These are phyloP conservation scores for Wickerhamomyces chambardii DNA, from an alignment of 805 yeast genomes.

Conservation along the genomic window DNA sequence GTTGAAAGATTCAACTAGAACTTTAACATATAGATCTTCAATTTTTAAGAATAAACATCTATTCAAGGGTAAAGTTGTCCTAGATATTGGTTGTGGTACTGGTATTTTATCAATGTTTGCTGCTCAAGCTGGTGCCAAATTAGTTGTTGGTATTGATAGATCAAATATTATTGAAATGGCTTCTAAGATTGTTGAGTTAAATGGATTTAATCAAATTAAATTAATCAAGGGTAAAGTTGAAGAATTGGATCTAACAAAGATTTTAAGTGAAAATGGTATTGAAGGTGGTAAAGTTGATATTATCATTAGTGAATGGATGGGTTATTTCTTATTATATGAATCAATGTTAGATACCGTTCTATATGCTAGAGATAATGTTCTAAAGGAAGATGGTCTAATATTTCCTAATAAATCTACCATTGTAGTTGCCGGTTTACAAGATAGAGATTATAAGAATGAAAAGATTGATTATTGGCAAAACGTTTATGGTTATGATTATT, in stretches of 20 bases:
- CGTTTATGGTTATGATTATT: constrained; percentile 93
- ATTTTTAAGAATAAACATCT: constrained; percentile 82
- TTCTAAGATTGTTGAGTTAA: constrained; percentile 71
- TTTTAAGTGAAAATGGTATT: not conserved
- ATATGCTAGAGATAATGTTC: constrained; percentile 86
- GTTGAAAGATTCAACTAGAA: constrained; percentile 93
- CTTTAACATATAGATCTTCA: constrained; percentile 85
- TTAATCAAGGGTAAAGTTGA: constrained; percentile 88
- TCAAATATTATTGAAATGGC: constrained; percentile 96
- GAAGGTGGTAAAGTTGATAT: constrained; percentile 70
- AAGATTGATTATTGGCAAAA: constrained; percentile 93
- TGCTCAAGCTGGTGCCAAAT: constrained; percentile 97
- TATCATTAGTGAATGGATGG: constrained; percentile 99
- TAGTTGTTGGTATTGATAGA: constrained; percentile 96
- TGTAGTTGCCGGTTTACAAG: constrained; percentile 89
- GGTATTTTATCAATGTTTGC: constrained; percentile 98
- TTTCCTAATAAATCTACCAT: constrained; percentile 92
- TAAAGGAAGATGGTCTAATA: constrained; percentile 72
- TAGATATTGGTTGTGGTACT: constrained; percentile 99
- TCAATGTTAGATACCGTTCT: constrained; percentile 96
- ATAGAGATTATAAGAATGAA: constrained; percentile 84
- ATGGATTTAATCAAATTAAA: constrained; percentile 87
- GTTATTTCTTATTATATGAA: constrained; percentile 90
- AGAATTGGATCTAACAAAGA: constrained; percentile 77
- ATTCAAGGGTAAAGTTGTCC: constrained; percentile 87